Conservation (phyloP, 177 flowering plant genomes). For the Tripterygium wilfordii region DNA sequence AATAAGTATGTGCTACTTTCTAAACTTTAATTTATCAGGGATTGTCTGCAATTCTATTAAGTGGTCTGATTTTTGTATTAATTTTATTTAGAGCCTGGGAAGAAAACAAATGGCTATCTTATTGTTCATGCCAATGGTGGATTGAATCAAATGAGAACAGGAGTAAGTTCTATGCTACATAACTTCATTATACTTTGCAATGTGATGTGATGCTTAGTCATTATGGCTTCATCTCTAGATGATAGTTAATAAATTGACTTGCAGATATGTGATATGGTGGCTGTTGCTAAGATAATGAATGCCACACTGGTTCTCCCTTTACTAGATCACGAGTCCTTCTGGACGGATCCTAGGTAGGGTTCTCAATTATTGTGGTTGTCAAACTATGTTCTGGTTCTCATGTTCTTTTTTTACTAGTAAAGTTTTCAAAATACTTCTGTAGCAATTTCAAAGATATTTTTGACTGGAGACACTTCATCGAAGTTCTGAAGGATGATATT, state of each 20-base stretch:
- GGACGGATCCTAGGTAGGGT: slow-evolving; percentile 51
- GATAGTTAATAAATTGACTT: too few relatives aligned
- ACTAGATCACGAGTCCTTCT: slow-evolving; percentile 41
- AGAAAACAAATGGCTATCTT: slow-evolving; percentile 36
- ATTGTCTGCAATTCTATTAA: background rate
- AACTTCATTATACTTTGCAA: background rate
- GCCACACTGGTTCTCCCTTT: slow-evolving; percentile 49
- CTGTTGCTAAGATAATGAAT: slow-evolving; percentile 49
- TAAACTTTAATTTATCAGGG: background rate
- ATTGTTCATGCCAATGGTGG: slow-evolving; percentile 53
- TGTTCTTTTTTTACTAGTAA: background rate
- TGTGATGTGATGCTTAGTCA: background rate
- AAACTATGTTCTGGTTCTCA: background rate
- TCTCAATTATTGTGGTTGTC: background rate
- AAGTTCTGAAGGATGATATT: slow-evolving; percentile 29
- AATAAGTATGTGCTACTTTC: slow-evolving; percentile 21
- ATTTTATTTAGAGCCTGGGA: background rate
- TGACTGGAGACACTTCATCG: slow-evolving; percentile 28
- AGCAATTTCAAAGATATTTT: slow-evolving; percentile 52
- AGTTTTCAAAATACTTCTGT: background rate
- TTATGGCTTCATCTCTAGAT: background rate
- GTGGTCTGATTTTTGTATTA: background rate
- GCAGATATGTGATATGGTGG: slow-evolving; percentile 60
- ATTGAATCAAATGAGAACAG: slow-evolving; percentile 59
- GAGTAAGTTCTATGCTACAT: slow-evolving; percentile 20